Percentiles rank a stretch among this genome's conserved stretches.
These are phyloP conservation scores for Boletus bicolor DNA, from an alignment of 768 basidiomycete species.

Conservation along the genomic window DNA sequence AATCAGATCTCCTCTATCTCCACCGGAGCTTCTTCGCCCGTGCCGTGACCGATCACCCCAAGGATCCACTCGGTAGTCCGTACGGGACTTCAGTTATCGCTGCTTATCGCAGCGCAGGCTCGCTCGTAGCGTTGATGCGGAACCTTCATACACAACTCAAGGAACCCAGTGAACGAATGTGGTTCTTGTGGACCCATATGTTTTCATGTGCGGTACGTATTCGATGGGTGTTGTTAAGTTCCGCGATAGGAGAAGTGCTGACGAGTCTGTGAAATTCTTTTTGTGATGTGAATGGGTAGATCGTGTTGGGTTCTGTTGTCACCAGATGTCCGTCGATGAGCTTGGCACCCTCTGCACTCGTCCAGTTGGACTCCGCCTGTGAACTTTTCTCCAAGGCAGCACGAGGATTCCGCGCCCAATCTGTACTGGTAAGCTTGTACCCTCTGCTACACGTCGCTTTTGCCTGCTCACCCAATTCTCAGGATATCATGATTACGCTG, in stretches of 20 bases:
- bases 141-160: conserved; percentile 64
- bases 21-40: conserved; percentile 74
- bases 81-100: conserved; percentile 73
- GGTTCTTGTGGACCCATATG: conserved; percentile 48
- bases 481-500: conserved; percentile 64
- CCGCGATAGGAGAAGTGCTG: conserved; percentile 13
- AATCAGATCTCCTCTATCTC: conserved; percentile 61
- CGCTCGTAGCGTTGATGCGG: conserved; percentile 66
- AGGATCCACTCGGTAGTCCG: conserved; percentile 68
- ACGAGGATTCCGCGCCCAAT: conserved; percentile 57
- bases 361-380: conserved; percentile 72
- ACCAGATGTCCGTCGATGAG: conserved; percentile 79
- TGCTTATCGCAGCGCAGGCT: conserved; percentile 70
- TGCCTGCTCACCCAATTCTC: conserved; percentile 10
- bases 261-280: conserved; percentile 10
- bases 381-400: conserved; percentile 72
- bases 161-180: conserved; percentile 61
- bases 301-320: conserved; percentile 71
- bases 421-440: conserved; percentile 52
- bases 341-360: conserved; percentile 68
- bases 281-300: conserved; percentile 31
- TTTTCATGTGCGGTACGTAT: conserved; percentile 61
- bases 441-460: background rate
- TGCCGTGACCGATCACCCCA: conserved; percentile 69
- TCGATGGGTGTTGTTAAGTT: conserved; percentile 1